These are phyloP conservation scores for Articulospora tetracladia DNA, from an alignment of 495 filamentous ascomycete species.

Conservation along the genomic window DNA sequence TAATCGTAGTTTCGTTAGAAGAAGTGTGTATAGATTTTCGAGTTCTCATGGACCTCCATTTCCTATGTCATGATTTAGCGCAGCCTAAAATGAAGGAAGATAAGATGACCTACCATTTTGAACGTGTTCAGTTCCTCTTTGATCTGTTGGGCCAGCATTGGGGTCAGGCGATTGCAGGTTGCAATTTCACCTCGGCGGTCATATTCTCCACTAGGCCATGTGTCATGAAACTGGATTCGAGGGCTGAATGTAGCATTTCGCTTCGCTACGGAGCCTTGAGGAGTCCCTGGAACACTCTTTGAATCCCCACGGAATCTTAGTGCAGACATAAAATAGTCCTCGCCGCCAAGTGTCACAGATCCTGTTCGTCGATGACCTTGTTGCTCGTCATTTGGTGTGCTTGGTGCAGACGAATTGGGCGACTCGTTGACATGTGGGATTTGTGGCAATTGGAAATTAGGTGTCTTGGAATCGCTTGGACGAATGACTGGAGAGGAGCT, in stretches of 20 bases:
- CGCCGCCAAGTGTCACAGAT: slow-evolving; percentile 68
- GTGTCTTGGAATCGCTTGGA: slow-evolving; percentile 46
- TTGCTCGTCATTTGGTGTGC: slow-evolving; percentile 73
- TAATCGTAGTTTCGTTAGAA: slow-evolving; percentile 56
- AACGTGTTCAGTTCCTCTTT: slow-evolving; percentile 99
- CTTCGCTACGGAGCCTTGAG: slow-evolving; percentile 51
- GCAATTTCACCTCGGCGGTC: slow-evolving; percentile 94
- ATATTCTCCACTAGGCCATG: slow-evolving; percentile 93
- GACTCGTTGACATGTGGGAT: slow-evolving; percentile 66
- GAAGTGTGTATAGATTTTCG: slow-evolving; percentile 99
- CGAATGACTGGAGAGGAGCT: slow-evolving; percentile 63
- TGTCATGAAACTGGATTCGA: slow-evolving; percentile 91
- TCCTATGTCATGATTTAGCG: slow-evolving; percentile 58
- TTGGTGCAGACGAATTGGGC: slow-evolving; percentile 76
- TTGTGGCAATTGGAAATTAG: slow-evolving; percentile 48
- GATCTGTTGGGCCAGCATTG: slow-evolving; percentile 97
- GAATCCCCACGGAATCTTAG: slow-evolving; percentile 63
- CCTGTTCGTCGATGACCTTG: slow-evolving; percentile 58
- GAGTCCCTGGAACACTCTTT: slow-evolving; percentile 76
- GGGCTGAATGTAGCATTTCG: slow-evolving; percentile 89
- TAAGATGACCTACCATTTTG: slow-evolving; percentile 77
- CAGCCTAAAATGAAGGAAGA: background rate
- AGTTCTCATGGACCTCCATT: slow-evolving; percentile 99
- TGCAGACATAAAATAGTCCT: slow-evolving; percentile 82
- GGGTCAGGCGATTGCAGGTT: slow-evolving; percentile 95